These are phyloP conservation scores for Termitomyces sp. DNA, from an alignment of 768 basidiomycete species.

Conservation along the genomic window DNA sequence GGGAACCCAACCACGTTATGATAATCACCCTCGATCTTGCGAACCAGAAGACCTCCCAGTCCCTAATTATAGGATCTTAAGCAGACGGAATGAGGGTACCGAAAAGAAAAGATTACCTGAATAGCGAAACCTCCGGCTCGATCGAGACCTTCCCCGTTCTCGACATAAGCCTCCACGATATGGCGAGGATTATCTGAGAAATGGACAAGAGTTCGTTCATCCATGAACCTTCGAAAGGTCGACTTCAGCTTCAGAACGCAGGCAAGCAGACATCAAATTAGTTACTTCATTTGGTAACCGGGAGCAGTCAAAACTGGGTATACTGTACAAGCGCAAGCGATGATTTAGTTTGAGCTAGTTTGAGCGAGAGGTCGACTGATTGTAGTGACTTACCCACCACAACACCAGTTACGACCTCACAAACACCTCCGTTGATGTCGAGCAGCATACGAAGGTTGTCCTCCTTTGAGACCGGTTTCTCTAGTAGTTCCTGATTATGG, in stretches of 20 bases:
- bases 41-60: slow-evolving; percentile 72
- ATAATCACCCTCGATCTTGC: slow-evolving; percentile 86
- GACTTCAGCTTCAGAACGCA: background rate
- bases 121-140: slow-evolving; percentile 94
- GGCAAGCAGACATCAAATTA: slow-evolving; percentile 8
- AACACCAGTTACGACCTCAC: slow-evolving; percentile 92
- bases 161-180: slow-evolving; percentile 72
- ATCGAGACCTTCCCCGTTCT: slow-evolving; percentile 80
- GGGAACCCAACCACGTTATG: slow-evolving; percentile 93
- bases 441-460: slow-evolving; percentile 87
- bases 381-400: slow-evolving; percentile 53
- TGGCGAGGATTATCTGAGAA: slow-evolving; percentile 59
- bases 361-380: background rate
- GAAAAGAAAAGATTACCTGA: slow-evolving; percentile 50
- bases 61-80: slow-evolving; percentile 39
- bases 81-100: background rate
- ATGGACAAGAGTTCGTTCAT: slow-evolving; percentile 76
- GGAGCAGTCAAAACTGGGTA: slow-evolving; percentile 73
- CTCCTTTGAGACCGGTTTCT: slow-evolving; percentile 76
- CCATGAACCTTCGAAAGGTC: slow-evolving; percentile 53
- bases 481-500: slow-evolving; percentile 68
- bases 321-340: slow-evolving; percentile 30
- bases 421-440: slow-evolving; percentile 79
- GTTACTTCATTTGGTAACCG: slow-evolving; percentile 50
- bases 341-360: background rate